Conservation (phyloP, 495 filamentous ascomycete genomes). For the Jackrogersella multiformis region DNA sequence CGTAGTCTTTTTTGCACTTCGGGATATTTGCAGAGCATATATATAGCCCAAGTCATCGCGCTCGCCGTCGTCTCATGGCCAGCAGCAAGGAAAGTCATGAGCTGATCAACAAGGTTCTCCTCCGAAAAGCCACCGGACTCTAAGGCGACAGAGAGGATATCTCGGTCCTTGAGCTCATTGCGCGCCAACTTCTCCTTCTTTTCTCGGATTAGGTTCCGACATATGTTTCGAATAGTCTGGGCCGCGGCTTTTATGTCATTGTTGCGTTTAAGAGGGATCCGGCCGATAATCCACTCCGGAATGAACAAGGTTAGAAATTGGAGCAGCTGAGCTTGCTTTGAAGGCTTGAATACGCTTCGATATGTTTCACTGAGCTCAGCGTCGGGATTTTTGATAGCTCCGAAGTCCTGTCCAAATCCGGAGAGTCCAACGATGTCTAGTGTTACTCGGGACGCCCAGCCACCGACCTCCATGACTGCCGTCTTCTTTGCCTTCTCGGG, state of each 20-base stretch:
- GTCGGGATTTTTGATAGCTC: slow-evolving; percentile 69
- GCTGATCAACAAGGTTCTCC: slow-evolving; percentile 84
- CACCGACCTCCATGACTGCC: slow-evolving; percentile 70
- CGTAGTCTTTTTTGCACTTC: slow-evolving; percentile 62
- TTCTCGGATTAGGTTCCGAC: slow-evolving; percentile 70
- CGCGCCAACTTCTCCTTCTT: slow-evolving; percentile 70
- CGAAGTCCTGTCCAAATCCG: slow-evolving; percentile 83
- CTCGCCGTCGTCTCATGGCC: slow-evolving; percentile 81
- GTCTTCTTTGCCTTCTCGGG: slow-evolving; percentile 52
- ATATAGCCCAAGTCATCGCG: slow-evolving; percentile 65
- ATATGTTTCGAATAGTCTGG: slow-evolving; percentile 67
- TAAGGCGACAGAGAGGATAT: slow-evolving; percentile 86
- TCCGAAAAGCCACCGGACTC: slow-evolving; percentile 79
- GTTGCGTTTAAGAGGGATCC: slow-evolving; percentile 74
- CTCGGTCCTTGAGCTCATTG: slow-evolving; percentile 64
- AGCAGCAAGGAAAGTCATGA: slow-evolving; percentile 94
- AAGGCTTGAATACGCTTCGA: slow-evolving; percentile 62
- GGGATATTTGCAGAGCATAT: slow-evolving; percentile 59
- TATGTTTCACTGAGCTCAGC: slow-evolving; percentile 76
- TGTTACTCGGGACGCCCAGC: slow-evolving; percentile 76
- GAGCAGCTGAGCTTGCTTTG: slow-evolving; percentile 52
- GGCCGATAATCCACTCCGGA: slow-evolving; percentile 58
- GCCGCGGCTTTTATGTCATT: slow-evolving; percentile 63
- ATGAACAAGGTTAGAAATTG: slow-evolving; percentile 58
- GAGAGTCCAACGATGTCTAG: slow-evolving; percentile 89